phyloP scores from a whole-genome alignment of 371 early-diverging fungal species.

The Phascolomyces articulosus region DNA sequence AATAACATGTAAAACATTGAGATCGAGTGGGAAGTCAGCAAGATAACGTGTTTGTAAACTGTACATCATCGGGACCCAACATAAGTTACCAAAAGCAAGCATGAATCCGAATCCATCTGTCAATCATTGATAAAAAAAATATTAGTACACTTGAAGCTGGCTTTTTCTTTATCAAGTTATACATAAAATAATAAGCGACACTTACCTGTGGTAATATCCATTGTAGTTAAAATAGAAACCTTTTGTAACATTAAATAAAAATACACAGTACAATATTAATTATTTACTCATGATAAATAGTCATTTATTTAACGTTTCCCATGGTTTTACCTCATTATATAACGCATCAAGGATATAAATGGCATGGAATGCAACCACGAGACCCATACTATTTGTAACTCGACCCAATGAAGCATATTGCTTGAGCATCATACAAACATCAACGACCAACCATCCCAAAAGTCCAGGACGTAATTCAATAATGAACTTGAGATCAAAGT shows the following conservation, averaged over 20 bases:
- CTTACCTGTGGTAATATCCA: slow-evolving; percentile 84
- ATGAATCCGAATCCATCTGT: slow-evolving; percentile 94
- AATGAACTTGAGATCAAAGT: slow-evolving; percentile 92
- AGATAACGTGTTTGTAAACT: slow-evolving; percentile 90
- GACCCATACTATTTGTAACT: slow-evolving; percentile 79
- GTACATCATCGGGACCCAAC: slow-evolving; percentile 92
- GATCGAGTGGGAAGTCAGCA: slow-evolving; percentile 62
- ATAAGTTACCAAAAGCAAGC: slow-evolving; percentile 87
- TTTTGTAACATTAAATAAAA: slow-evolving; percentile 41
- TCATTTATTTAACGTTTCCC: too few relatives aligned
- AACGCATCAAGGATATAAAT: slow-evolving; percentile 88
- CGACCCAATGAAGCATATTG: slow-evolving; percentile 72
- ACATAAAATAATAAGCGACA: too few relatives aligned
- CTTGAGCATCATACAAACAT: slow-evolving; percentile 75
- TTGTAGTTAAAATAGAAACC: slow-evolving; percentile 86
- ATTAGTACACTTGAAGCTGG: too few relatives aligned
- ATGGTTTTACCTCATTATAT: slow-evolving; percentile 58
- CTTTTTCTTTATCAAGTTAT: too few relatives aligned
- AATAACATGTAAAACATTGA: slow-evolving; percentile 40
- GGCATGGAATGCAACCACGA: slow-evolving; percentile 76
- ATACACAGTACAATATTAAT: too few relatives aligned
- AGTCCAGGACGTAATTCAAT: slow-evolving; percentile 90
- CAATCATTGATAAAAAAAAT: too few relatives aligned
- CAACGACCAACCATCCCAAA: slow-evolving; percentile 79
- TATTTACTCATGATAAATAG: too few relatives aligned